Evolutionary conservation across 441 rosid genomes (phyloP).

Genomic region (Jatropha multifida): DNA sequence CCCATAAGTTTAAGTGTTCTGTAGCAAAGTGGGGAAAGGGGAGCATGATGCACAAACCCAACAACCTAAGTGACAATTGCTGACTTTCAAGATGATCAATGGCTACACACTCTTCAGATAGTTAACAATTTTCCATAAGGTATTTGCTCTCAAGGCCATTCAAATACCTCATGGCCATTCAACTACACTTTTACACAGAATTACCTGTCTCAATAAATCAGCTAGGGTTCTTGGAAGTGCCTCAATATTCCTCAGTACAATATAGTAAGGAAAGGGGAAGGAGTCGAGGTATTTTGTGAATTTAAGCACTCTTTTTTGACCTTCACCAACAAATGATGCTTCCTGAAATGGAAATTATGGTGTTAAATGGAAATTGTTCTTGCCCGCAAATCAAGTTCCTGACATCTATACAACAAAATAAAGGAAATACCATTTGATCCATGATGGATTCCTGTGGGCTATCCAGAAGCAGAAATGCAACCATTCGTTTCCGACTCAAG

Average conservation of each 20-base stretch:
- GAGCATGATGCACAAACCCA: background rate
- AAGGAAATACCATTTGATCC: slow-evolving; percentile 58
- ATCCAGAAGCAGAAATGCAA: slow-evolving; percentile 88
- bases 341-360: slow-evolving; percentile 37
- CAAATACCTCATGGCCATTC: background rate
- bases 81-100: background rate
- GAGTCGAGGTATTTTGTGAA: slow-evolving; percentile 72
- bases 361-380: background rate
- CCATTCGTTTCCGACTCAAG: slow-evolving; percentile 81
- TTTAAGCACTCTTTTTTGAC: slow-evolving; percentile 31
- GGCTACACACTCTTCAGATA: background rate
- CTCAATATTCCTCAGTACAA: slow-evolving; percentile 75
- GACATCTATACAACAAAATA: background rate
- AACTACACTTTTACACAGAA: background rate
- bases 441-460: slow-evolving; percentile 67
- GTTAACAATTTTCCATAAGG: background rate
- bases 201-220: slow-evolving; percentile 94
- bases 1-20: background rate
- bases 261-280: slow-evolving; percentile 90
- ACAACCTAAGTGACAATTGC: background rate
- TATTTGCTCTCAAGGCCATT: background rate
- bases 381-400: background rate
- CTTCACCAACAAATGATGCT: slow-evolving; percentile 44
- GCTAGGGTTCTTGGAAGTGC: slow-evolving; percentile 91
- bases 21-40: background rate